Conservation (phyloP, 768 basidiomycete genomes). For the Phlebiopsis flavidoalba region DNA sequence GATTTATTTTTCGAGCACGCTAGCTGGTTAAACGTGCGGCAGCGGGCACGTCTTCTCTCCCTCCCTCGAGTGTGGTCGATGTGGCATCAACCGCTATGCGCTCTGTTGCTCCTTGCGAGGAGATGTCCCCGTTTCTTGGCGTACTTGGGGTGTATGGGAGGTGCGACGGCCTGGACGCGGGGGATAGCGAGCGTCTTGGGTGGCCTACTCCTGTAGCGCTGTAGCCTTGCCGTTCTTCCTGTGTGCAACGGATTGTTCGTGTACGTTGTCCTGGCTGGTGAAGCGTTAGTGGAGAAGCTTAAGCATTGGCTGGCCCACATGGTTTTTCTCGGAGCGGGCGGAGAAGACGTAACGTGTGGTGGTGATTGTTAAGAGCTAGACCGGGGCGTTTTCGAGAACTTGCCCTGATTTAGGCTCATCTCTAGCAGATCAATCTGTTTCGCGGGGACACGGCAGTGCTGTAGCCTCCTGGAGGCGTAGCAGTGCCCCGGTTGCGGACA, state of each 20-base stretch:
- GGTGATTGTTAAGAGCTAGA: slow-evolving; percentile 29
- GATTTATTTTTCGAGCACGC: slow-evolving; percentile 50
- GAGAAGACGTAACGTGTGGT: slow-evolving; percentile 19
- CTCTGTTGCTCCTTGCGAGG: slow-evolving; percentile 63
- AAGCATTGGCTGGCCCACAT: slow-evolving; percentile 13
- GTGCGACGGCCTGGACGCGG: slow-evolving; percentile 56
- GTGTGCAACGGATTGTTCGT: slow-evolving; percentile 29
- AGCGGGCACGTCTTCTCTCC: slow-evolving; percentile 82
- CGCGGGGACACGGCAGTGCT: slow-evolving; percentile 58
- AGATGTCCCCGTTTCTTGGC: slow-evolving; percentile 46
- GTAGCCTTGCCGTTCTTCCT: slow-evolving; percentile 24
- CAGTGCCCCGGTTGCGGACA: slow-evolving; percentile 27
- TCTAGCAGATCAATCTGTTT: slow-evolving; percentile 28
- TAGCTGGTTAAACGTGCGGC: slow-evolving; percentile 77
- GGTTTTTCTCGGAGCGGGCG: background rate
- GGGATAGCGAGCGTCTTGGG: slow-evolving; percentile 69
- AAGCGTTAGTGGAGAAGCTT: slow-evolving; percentile 18
- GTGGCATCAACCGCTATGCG: slow-evolving; percentile 47
- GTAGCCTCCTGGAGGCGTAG: slow-evolving; percentile 58
- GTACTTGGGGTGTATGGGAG: slow-evolving; percentile 36
- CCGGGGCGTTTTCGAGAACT: slow-evolving; percentile 28
- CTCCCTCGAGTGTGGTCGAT: slow-evolving; percentile 46
- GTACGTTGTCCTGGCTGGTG: slow-evolving; percentile 40
- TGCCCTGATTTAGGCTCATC: slow-evolving; percentile 16
- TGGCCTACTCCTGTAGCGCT: slow-evolving; percentile 28